Conservation (phyloP, 2,329 filamentous ascomycete genomes). For the Aspergillus persii region DNA sequence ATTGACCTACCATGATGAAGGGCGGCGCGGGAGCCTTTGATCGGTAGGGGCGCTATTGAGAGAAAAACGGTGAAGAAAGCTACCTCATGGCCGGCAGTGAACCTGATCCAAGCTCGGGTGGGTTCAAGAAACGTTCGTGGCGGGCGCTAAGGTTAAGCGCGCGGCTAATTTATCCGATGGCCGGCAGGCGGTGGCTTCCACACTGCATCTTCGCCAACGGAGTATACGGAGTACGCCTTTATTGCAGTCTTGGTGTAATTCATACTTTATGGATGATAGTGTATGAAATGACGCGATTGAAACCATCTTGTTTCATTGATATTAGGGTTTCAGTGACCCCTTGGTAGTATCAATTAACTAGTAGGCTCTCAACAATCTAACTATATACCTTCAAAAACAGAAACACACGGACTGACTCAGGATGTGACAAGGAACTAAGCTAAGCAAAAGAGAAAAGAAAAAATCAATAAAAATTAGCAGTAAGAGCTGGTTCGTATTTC, state of each 20-base stretch:
- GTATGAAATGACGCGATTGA: too few species aligned
- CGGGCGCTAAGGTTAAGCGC: constrained; percentile 27
- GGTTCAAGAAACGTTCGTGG: constrained; percentile 16
- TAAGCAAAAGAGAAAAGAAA: background rate
- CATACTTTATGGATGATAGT: too few species aligned
- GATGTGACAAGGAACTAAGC: background rate
- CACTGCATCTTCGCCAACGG: background rate
- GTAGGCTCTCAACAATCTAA: background rate
- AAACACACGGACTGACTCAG: background rate
- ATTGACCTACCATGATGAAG: constrained; percentile 30
- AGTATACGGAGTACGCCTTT: background rate
- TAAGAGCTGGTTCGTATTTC: background rate
- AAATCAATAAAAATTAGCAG: background rate
- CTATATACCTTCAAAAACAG: background rate
- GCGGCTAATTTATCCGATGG: constrained; percentile 17
- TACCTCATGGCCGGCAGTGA: constrained; percentile 20
- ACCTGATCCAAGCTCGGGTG: constrained; percentile 21
- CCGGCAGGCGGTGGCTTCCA: background rate
- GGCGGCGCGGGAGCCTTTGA: constrained; percentile 16
- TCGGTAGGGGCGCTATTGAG: constrained; percentile 12
- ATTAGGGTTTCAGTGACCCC: too few species aligned
- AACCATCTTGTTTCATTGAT: too few species aligned
- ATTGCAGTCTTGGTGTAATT: background rate
- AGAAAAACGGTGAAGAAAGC: constrained; percentile 16
- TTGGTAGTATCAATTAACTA: background rate